A percentile compares a stretch with the other conserved stretches of the same genome.
Evolutionary conservation across 2,329 filamentous ascomycete genomes (phyloP).

Genomic region (Sclerotinia glacialis): DNA sequence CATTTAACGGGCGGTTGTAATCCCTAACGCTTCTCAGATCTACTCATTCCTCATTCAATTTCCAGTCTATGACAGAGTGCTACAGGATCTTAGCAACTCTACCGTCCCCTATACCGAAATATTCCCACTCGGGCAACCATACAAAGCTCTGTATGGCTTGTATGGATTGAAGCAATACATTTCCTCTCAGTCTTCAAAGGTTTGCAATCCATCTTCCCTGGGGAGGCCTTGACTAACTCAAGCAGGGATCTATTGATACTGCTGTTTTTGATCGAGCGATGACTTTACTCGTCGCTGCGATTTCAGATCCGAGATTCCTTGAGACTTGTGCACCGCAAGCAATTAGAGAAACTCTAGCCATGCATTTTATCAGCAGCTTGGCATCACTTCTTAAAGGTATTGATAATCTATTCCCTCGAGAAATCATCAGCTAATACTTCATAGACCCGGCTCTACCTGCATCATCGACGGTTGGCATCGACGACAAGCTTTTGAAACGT

Average conservation of each 20-base stretch:
- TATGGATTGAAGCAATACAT: slow-evolving; percentile 65
- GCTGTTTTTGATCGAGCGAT: slow-evolving; percentile 47
- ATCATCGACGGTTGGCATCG: slow-evolving; percentile 38
- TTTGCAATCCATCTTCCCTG: slow-evolving; percentile 27
- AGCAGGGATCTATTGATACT: slow-evolving; percentile 35
- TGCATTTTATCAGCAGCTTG: slow-evolving; percentile 56
- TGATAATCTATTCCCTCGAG: neutral
- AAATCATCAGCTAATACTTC: slow-evolving; percentile 34
- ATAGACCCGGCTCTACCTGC: slow-evolving; percentile 42
- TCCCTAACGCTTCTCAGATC: slow-evolving; percentile 47
- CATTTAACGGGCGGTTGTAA: neutral
- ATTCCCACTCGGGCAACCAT: slow-evolving; percentile 67
- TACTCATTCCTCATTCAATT: slow-evolving; percentile 69
- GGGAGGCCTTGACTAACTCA: slow-evolving; percentile 21
- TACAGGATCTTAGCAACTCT: slow-evolving; percentile 56
- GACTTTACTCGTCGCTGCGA: slow-evolving; percentile 56
- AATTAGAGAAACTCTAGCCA: slow-evolving; percentile 50
- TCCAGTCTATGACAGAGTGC: slow-evolving; percentile 62
- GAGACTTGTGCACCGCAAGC: slow-evolving; percentile 45
- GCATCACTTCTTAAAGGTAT: slow-evolving; percentile 54
- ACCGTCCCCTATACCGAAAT: slow-evolving; percentile 56
- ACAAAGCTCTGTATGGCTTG: slow-evolving; percentile 70
- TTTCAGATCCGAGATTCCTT: slow-evolving; percentile 56
- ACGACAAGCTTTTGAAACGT: slow-evolving; percentile 38
- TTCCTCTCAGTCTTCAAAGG: slow-evolving; percentile 31